Percentiles rank a stretch among this genome's conserved stretches.
phyloP scores from a whole-genome alignment of 2,329 filamentous ascomycete species.

The Esteya vermicola region DNA sequence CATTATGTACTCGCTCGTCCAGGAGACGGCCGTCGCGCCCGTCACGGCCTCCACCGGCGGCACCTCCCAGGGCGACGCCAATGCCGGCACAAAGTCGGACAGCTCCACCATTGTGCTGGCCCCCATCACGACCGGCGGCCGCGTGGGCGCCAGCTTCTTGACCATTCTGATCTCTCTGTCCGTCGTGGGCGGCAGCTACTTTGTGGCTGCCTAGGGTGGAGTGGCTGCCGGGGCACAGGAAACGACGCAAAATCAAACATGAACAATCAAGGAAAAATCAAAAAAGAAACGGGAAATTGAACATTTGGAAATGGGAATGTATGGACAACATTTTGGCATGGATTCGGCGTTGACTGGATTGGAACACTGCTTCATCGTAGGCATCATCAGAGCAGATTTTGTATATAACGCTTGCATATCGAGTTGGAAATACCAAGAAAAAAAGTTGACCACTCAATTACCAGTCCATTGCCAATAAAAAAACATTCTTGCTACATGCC shows the following conservation, averaged over 20 bases:
- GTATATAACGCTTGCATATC: no score
- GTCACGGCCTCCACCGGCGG: slow-evolving; percentile 43
- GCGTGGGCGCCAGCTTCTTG: slow-evolving; percentile 40
- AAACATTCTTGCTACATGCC: no score
- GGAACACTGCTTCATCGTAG: no score
- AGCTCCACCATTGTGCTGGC: slow-evolving; percentile 11
- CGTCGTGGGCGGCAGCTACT: slow-evolving; percentile 33
- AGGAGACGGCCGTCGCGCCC: slow-evolving; percentile 22
- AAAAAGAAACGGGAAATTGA: not conserved
- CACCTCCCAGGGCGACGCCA: slow-evolving; percentile 37
- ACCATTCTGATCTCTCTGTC: slow-evolving; percentile 35
- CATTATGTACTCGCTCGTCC: slow-evolving; percentile 44
- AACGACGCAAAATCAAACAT: slow-evolving; percentile 14
- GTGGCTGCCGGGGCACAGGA: no score
- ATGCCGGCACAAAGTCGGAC: slow-evolving; percentile 24
- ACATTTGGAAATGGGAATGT: no score
- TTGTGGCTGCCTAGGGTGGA: slow-evolving; percentile 23
- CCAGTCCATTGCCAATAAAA: no score
- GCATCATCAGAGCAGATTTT: no score
- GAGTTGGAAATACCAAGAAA: not conserved
- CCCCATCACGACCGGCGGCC: slow-evolving; percentile 34
- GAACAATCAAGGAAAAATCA: not conserved
- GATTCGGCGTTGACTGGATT: no score
- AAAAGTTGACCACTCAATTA: not conserved
- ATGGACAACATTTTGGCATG: no score